phyloP scores from a whole-genome alignment of 1,284 basidiomycete species.

The Irpex sp. region DNA sequence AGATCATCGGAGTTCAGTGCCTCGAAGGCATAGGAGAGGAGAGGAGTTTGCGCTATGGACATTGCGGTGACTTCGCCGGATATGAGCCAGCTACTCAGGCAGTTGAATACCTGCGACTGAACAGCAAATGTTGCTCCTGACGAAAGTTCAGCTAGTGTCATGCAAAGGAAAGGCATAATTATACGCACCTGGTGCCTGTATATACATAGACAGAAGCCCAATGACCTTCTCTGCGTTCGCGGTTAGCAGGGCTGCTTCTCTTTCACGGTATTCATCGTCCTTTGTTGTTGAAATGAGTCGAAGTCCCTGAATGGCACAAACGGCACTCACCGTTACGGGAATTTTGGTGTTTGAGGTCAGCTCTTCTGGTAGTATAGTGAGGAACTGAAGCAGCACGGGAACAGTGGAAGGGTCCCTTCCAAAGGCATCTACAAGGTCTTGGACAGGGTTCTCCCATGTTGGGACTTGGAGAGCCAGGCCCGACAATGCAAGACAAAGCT shows the following conservation, averaged over 20 bases:
- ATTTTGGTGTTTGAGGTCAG: conserved; percentile 83
- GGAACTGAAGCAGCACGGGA: conserved; percentile 82
- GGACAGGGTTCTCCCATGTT: conserved; percentile 83
- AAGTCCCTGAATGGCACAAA: conserved; percentile 1
- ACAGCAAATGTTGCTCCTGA: conserved; percentile 81
- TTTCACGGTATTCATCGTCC: conserved; percentile 78
- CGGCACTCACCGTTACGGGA: conserved; percentile 73
- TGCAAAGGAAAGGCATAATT: background rate
- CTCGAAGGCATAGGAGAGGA: conserved; percentile 84
- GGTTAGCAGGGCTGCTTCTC: conserved; percentile 66
- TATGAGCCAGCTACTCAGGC: conserved; percentile 84
- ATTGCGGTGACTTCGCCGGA: conserved; percentile 79
- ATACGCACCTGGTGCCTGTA: conserved; percentile 78
- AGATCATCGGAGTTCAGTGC: conserved; percentile 82
- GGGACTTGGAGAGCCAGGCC: conserved; percentile 91
- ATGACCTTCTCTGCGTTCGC: conserved; percentile 74
- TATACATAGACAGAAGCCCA: conserved; percentile 84
- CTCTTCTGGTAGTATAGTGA: conserved; percentile 93
- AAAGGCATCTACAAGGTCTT: conserved; percentile 82
- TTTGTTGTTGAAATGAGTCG: conserved; percentile 30
- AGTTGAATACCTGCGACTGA: conserved; percentile 86
- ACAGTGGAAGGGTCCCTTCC: conserved; percentile 86
- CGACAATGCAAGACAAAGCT: conserved; percentile 87
- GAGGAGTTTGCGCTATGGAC: conserved; percentile 72
- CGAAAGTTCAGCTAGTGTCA: conserved; percentile 1